Percentiles rank a stretch among this genome's conserved stretches.
Evolutionary conservation across 495 filamentous ascomycete genomes (phyloP).

Genomic region (Sabuloglossum arenarium): DNA sequence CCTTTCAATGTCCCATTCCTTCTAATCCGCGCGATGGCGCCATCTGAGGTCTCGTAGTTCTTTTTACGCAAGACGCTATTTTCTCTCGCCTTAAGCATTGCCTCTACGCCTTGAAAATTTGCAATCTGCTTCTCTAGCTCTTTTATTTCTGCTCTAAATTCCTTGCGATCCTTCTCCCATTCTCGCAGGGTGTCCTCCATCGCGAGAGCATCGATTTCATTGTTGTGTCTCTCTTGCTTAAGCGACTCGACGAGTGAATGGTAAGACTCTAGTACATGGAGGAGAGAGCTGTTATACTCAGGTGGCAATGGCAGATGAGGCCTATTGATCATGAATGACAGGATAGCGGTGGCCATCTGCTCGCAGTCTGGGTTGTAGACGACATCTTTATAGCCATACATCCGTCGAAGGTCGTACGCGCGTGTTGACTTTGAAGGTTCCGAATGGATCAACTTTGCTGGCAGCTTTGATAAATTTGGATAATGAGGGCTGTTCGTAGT

Average conservation of each 20-base stretch:
- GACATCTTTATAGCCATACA: neutral
- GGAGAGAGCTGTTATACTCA: constrained; percentile 1
- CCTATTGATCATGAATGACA: neutral
- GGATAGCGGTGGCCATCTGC: neutral
- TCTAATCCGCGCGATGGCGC: neutral
- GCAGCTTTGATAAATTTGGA: neutral
- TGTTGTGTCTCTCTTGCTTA: neutral
- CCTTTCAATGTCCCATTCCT: neutral
- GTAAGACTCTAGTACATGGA: constrained; percentile 2
- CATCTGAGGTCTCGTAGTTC: neutral
- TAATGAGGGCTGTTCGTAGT: neutral
- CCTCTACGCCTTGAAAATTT: neutral
- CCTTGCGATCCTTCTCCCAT: neutral
- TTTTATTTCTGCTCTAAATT: neutral
- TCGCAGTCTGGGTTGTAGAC: neutral
- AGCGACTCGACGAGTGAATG: neutral
- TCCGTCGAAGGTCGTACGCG: neutral
- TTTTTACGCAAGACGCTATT: neutral
- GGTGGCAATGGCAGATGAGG: neutral
- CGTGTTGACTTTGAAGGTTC: neutral
- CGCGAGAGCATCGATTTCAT: neutral
- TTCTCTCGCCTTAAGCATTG: neutral
- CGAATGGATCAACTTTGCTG: neutral
- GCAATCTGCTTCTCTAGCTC: neutral
- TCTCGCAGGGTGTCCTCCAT: neutral